Evolutionary conservation across 116 monocot genomes (phyloP).

Genomic region (Thalassia testudinum): DNA sequence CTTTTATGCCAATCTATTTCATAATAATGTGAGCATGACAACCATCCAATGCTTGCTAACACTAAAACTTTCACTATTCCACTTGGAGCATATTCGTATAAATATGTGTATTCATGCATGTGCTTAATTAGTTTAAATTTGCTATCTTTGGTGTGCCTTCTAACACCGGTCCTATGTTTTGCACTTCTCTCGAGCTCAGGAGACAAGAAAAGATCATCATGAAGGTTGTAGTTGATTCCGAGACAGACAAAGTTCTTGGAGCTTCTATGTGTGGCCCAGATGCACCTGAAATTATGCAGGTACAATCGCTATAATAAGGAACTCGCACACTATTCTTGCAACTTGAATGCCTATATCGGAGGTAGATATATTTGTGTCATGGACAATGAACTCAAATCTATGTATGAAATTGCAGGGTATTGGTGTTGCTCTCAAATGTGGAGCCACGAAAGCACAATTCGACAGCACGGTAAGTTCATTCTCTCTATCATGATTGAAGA

Average conservation of each 20-base stretch:
- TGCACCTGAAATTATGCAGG: slow-evolving; percentile 99
- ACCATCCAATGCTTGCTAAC: too few species aligned
- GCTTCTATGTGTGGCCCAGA: slow-evolving; percentile 99
- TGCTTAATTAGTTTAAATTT: too few species aligned
- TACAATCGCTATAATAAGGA: slow-evolving; percentile 7
- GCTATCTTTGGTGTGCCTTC: too few species aligned
- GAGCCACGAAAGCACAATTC: slow-evolving; percentile 89
- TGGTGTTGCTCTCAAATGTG: slow-evolving; percentile 87
- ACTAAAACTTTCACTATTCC: too few species aligned
- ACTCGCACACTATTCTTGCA: too few species aligned
- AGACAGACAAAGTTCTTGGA: slow-evolving; percentile 80
- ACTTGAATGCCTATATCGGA: too few species aligned
- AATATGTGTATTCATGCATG: too few species aligned
- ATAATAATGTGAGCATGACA: too few species aligned
- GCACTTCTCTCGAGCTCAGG: slow-evolving; percentile 15
- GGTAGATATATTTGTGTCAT: not conserved
- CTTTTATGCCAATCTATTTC: too few species aligned
- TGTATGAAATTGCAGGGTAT: slow-evolving; percentile 39
- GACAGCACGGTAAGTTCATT: slow-evolving; percentile 69
- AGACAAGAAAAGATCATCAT: slow-evolving; percentile 82
- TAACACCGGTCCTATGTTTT: too few species aligned
- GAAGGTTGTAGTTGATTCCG: slow-evolving; percentile 93
- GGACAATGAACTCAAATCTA: not conserved
- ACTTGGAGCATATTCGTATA: too few species aligned
- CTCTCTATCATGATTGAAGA: not conserved